Base-by-base conservation (phyloP, 345 rosid species). In the Lagerstroemia speciosa region DNA sequence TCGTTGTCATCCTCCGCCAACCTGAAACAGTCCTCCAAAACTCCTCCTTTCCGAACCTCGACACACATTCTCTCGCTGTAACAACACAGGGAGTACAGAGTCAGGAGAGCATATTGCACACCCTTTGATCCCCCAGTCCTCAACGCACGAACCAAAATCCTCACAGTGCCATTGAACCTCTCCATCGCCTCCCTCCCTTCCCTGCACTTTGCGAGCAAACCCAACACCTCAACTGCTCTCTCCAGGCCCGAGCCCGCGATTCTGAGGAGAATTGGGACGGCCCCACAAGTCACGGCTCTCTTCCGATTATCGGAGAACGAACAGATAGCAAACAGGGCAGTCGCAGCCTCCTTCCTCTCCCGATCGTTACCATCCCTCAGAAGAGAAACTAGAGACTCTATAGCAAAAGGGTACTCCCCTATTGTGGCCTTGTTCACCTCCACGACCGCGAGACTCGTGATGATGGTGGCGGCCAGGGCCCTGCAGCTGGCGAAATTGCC, bases 351-450 rank as follows among this genome's bases (percentile, higher is more conserved):
- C 75, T 89, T 95, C 74, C 77, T 85, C 72, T 86, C 98, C 74
- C 98, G 69, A 2, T 76, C 85, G 67, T 81, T 84, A 14, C 98
- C 99, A 40, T 73, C 50, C 33, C 81, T 75, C 5, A 92, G 75
- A 60, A 92, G 84, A 68, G 74, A 62, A n/a, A 92, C 86, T 50
- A 95, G 77, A 14, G 86, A 76, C 43, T 75, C 68, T 66, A 95
- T 87, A 50, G 91, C 98, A 69, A 70, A 78, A 3, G 98, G 97
- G 70, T 84, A 85, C 3, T 87, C 89, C 0, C 99, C 99, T 61
- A 95, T 88, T 3, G 90, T 88, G 9, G 97, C 98, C 73, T 95
- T 95, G 70, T 95, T 95, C 68, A 95, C 99, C 74, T 95, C 98
- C 1, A 95, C 93, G 0, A 91, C 94, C 1, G 98, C 96, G 66